Conservation (phyloP, 495 filamentous ascomycete species). For the Xylaria telfairii region DNA sequence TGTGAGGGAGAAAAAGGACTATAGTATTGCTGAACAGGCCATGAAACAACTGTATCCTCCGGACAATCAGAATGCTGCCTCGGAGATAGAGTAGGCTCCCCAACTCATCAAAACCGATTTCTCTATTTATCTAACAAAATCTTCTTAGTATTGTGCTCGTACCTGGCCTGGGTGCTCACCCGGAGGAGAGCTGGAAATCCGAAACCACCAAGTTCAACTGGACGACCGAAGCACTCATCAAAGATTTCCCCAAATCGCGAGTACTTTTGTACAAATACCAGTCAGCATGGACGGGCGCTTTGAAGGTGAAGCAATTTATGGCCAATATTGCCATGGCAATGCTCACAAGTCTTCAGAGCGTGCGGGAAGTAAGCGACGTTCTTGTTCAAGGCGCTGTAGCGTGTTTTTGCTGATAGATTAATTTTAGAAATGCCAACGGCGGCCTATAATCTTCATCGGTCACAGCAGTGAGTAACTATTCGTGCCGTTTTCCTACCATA, state of each 20-base stretch:
- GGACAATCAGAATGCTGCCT: constrained; percentile 31
- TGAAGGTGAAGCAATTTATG: constrained; percentile 46
- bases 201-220: constrained; percentile 61
- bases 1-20: constrained; percentile 38
- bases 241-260: constrained; percentile 40
- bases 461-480: constrained; percentile 52
- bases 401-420: constrained; percentile 22
- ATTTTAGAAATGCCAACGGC: constrained; percentile 47
- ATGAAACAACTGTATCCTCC: constrained; percentile 42
- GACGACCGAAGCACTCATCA: constrained; percentile 49
- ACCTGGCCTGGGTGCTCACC: constrained; percentile 68
- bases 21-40: constrained; percentile 37
- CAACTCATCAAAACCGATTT: background rate
- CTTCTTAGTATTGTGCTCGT: constrained; percentile 60
- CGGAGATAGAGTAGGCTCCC: constrained; percentile 39
- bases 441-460: constrained; percentile 70
- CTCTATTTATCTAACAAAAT: constrained; percentile 16
- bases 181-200: constrained; percentile 66
- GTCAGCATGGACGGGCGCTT: constrained; percentile 39
- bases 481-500: background rate
- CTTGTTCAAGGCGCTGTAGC: background rate
- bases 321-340: constrained; percentile 39
- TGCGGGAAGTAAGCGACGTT: constrained; percentile 31
- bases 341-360: constrained; percentile 36
- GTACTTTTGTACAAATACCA: constrained; percentile 42